phyloP scores from a whole-genome alignment of 2,329 filamentous ascomycete species.

The Phoma herbarum region DNA sequence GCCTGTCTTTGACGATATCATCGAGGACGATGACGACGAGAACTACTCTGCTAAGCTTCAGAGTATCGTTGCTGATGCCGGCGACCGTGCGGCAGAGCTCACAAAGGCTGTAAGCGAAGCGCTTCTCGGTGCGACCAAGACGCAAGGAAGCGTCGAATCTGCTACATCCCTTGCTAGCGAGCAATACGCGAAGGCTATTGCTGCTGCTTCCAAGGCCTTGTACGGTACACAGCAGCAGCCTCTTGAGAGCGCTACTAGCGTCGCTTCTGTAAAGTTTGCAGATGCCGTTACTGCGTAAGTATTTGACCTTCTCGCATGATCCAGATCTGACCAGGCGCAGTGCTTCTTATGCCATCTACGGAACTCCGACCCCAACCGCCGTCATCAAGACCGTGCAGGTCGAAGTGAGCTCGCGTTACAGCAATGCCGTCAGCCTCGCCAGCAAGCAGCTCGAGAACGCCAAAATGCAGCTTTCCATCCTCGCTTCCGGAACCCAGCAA shows the following conservation, averaged over 20 bases:
- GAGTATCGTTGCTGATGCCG: slow-evolving; percentile 61
- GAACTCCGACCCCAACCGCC: slow-evolving; percentile 58
- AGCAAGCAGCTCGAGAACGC: slow-evolving; percentile 73
- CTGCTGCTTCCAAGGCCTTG: slow-evolving; percentile 64
- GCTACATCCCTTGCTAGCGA: slow-evolving; percentile 64
- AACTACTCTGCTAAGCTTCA: slow-evolving; percentile 62
- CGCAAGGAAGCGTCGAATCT: slow-evolving; percentile 59
- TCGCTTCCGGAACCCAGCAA: slow-evolving; percentile 73
- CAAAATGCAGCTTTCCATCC: slow-evolving; percentile 70
- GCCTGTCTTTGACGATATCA: slow-evolving; percentile 60
- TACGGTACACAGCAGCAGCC: slow-evolving; percentile 59
- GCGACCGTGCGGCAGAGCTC: slow-evolving; percentile 62
- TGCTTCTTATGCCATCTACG: slow-evolving; percentile 66
- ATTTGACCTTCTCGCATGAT: slow-evolving; percentile 13
- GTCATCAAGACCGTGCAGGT: slow-evolving; percentile 58
- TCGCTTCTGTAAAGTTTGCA: slow-evolving; percentile 63
- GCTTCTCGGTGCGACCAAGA: slow-evolving; percentile 56
- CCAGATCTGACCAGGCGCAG: slow-evolving; percentile 38
- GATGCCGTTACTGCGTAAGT: slow-evolving; percentile 66
- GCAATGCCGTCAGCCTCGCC: slow-evolving; percentile 70
- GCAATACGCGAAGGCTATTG: slow-evolving; percentile 65
- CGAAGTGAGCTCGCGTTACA: slow-evolving; percentile 64
- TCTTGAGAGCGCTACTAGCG: slow-evolving; percentile 58
- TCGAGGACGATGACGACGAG: slow-evolving; percentile 57
- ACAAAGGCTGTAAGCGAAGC: slow-evolving; percentile 66